phyloP scores from a whole-genome alignment of 768 basidiomycete genomes.

The Leccinum disarticulatum region DNA sequence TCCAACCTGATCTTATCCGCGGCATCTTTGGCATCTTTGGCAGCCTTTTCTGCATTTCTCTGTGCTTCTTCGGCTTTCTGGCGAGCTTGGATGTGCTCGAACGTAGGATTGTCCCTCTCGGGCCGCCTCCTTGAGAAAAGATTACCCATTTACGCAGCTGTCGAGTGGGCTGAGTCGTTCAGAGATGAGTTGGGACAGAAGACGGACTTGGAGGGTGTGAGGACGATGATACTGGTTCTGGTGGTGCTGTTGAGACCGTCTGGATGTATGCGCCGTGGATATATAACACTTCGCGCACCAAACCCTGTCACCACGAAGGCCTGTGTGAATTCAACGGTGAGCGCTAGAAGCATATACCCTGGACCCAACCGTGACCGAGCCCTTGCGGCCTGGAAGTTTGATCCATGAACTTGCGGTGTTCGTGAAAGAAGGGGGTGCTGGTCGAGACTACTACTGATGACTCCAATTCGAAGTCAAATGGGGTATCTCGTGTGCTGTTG shows the following conservation, averaged over 20 bases:
- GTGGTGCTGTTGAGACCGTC: neutral
- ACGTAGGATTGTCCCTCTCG: neutral
- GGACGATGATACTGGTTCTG: neutral
- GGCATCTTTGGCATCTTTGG: neutral
- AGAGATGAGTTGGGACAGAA: neutral
- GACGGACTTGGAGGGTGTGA: neutral
- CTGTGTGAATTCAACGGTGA: neutral
- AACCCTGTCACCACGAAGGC: neutral
- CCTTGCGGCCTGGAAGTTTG: neutral
- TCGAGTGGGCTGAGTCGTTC: neutral
- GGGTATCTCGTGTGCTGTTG: neutral
- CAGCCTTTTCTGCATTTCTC: neutral
- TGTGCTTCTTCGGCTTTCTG: neutral
- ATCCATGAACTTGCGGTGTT: neutral
- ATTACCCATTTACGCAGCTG: constrained; percentile 9
- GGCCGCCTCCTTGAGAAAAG: constrained; percentile 1
- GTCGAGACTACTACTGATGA: neutral
- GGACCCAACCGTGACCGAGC: neutral
- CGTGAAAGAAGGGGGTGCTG: neutral
- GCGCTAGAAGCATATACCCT: neutral
- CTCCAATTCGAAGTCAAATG: neutral
- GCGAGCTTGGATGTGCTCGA: neutral
- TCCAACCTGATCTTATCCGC: neutral
- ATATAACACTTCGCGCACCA: neutral
- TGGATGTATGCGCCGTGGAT: neutral